These are phyloP conservation scores for Spergularia marina DNA, from an alignment of 148 eudicot species.

Conservation along the genomic window DNA sequence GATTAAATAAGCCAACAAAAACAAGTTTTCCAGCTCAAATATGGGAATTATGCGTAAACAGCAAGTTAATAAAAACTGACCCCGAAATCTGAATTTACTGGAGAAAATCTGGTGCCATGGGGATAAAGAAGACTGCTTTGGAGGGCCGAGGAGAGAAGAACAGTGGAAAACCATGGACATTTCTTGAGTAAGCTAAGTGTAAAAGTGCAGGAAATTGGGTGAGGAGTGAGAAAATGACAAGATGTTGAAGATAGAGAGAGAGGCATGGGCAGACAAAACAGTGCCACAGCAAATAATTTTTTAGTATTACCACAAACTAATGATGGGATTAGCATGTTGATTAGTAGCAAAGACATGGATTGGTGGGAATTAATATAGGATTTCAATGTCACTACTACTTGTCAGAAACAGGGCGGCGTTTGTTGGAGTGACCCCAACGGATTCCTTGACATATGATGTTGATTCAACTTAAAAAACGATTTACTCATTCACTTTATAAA, in stretches of 20 bases:
- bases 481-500: too few species aligned
- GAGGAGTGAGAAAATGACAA: not conserved
- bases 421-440: not conserved
- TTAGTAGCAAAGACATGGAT: too few species aligned
- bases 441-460: not conserved
- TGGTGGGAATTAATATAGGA: too few species aligned
- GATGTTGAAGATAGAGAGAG: not conserved
- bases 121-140: conserved; percentile 16
- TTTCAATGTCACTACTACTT: not conserved
- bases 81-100: conserved; percentile 21
- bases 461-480: too few species aligned
- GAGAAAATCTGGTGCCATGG: conserved; percentile 23
- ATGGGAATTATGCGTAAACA: not conserved
- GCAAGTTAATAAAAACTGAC: conserved; percentile 7
- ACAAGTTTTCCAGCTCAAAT: not conserved
- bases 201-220: not conserved
- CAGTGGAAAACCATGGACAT: conserved; percentile 36
- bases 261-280: not conserved
- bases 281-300: not conserved
- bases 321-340: too few species aligned
- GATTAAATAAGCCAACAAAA: not conserved
- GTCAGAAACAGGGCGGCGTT: not conserved
- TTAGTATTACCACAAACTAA: not conserved
- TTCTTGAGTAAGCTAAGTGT: not conserved
- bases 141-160: conserved; percentile 30